Percentiles rank a stretch among this genome's conserved stretches.
phyloP scores from a whole-genome alignment of 2,329 filamentous ascomycete species.

The Fusarium sp. region DNA sequence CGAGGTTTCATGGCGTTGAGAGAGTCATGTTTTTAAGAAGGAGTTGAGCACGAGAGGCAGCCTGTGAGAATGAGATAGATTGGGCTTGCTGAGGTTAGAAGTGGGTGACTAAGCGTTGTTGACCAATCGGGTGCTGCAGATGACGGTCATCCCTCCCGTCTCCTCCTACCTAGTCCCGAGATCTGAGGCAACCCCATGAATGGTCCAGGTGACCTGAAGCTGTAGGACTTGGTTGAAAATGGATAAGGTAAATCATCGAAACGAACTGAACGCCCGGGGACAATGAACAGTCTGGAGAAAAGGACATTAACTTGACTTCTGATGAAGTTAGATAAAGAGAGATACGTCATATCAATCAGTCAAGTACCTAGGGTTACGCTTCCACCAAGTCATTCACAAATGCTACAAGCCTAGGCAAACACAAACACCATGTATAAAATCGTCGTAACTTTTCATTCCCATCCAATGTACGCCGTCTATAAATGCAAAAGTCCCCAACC shows the following conservation, averaged over 20 bases:
- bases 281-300: background rate
- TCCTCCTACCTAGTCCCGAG: conserved; percentile 9
- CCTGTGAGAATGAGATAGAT: conserved; percentile 1
- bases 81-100: conserved; percentile 12
- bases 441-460: conserved; percentile 25
- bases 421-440: background rate
- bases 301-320: background rate
- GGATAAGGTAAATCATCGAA: background rate
- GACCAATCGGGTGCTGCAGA: conserved; percentile 32
- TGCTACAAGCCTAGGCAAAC: background rate
- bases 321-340: no score
- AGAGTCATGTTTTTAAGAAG: conserved; percentile 44
- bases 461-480: conserved; percentile 38
- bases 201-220: conserved; percentile 10
- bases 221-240: background rate
- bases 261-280: no score
- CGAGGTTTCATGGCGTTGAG: conserved; percentile 50
- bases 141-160: conserved; percentile 1
- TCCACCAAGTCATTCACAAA: background rate
- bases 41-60: background rate
- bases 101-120: conserved; percentile 38
- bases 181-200: conserved; percentile 26
- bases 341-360: background rate
- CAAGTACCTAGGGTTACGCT: background rate
- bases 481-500: conserved; percentile 29